phyloP scores from a whole-genome alignment of 1,139 yeast species.

The Diutina mesorugosa region DNA sequence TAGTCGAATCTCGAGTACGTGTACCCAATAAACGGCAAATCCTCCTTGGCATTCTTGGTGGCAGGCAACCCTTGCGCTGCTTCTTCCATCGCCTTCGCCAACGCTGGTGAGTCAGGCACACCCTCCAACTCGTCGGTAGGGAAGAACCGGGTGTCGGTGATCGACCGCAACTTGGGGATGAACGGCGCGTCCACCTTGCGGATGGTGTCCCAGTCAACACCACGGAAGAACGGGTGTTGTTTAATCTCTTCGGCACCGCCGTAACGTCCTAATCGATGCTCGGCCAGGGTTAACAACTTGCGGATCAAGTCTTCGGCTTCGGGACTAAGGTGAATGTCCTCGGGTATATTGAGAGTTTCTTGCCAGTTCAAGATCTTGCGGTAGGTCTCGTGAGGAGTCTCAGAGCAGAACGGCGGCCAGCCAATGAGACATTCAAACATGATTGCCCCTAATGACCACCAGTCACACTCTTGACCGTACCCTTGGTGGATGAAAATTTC shows the following conservation, averaged over 20 bases:
- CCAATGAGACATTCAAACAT: conserved; percentile 98
- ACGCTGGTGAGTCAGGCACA: conserved; percentile 88
- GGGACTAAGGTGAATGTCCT: conserved; percentile 84
- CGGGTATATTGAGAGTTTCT: conserved; percentile 87
- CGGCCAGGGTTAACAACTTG: conserved; percentile 70
- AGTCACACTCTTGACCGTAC: conserved; percentile 97
- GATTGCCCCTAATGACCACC: conserved; percentile 99
- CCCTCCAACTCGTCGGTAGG: conserved; percentile 95
- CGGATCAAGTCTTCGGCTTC: conserved; percentile 91
- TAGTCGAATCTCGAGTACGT: conserved; percentile 92
- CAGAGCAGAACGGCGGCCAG: conserved; percentile 99
- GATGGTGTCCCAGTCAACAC: conserved; percentile 93
- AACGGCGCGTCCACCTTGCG: conserved; percentile 93
- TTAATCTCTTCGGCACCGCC: conserved; percentile 94
- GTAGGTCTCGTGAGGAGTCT: conserved; percentile 97
- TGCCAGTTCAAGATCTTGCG: conserved; percentile 92
- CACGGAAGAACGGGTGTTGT: conserved; percentile 85
- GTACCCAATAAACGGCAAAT: conserved; percentile 92
- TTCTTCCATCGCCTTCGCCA: conserved; percentile 41
- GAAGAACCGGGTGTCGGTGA: conserved; percentile 95
- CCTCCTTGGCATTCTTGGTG: conserved; percentile 50
- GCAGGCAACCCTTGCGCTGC: conserved; percentile 13
- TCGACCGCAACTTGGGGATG: conserved; percentile 58
- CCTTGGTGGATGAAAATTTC: conserved; percentile 96
- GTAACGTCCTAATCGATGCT: conserved; percentile 77